Evolutionary conservation across 179 eudicot genomes (phyloP), one percentile per base, ranked within the genome.

Genomic region (Silene vulgaris): DNA sequence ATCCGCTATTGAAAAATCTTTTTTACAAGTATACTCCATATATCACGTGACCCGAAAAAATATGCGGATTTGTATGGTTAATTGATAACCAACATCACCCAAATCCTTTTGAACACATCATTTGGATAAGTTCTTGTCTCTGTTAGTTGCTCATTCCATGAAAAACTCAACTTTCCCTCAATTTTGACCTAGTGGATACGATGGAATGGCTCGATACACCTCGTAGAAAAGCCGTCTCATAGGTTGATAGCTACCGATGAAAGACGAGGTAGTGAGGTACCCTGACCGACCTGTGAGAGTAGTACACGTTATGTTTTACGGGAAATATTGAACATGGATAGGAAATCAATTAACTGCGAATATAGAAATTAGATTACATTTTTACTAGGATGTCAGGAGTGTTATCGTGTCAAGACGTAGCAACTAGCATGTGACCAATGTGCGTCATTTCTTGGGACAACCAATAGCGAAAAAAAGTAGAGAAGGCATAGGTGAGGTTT

Each of bases 21-120:
- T 35, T 35, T 35, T 35, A 5, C 40, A 32, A 32, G 8, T 0
- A 5, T 35, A 35, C 6, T 69, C 32, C 63, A 0, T 40, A 79
- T 3, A 65, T 75, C 79, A 9, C 45, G 83, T 80, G 76, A 80
- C 60, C 23, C 43, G 2, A 59, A 32, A 37, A 64, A 77, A 67
- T 63, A 6, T 56, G 79, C n/a, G 11, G 52, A 73, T 73, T 72
- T 77, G 80, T 60, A 76, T 67, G 77, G 77, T 76, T 66, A 40
- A 66, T 28, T 29, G 2, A 4, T 30, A 75, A 57, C 20, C 48
- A 23, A 11, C 65, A 73, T n/a, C 68, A 40, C 6, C 73, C 56
- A 6, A 20, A 26, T 13, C 9, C 29, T 80, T 69, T 21, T 14
- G 30, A 16, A 23, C 35, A 32, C 35, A 32, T 32, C 35, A 32